Percentiles rank a stretch among this genome's conserved stretches.
phyloP scores from a whole-genome alignment of 1,139 yeast species.

The Suhomyces taliae region DNA sequence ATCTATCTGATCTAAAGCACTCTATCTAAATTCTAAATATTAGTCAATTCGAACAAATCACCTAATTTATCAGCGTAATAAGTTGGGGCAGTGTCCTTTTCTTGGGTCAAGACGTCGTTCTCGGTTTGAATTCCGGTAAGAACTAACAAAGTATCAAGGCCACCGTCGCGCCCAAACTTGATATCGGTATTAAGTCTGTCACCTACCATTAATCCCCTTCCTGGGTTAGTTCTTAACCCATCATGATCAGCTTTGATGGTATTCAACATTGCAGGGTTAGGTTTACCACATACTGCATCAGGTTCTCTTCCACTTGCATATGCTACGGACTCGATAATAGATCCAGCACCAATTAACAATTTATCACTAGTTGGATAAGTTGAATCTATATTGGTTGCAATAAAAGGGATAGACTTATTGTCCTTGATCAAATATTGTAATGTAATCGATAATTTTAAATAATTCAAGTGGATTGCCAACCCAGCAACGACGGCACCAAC shows the following conservation, averaged over 20 bases:
- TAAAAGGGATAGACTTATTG: constrained; percentile 66
- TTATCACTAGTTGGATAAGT: constrained; percentile 90
- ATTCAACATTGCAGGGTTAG: constrained; percentile 86
- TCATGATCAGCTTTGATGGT: constrained; percentile 72
- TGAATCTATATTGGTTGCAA: constrained; percentile 95
- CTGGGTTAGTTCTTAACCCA: constrained; percentile 49
- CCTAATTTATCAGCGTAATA: constrained; percentile 76
- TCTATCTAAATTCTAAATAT: neutral
- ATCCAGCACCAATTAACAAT: constrained; percentile 92
- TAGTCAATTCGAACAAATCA: constrained; percentile 58
- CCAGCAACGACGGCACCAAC: constrained; percentile 94
- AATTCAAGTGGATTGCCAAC: constrained; percentile 71
- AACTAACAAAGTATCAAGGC: constrained; percentile 79
- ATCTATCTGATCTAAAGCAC: too few relatives aligned
- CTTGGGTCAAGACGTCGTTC: constrained; percentile 46
- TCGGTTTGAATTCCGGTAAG: constrained; percentile 89
- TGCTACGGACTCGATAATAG: constrained; percentile 79
- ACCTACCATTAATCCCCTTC: constrained; percentile 86
- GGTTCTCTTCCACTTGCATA: constrained; percentile 71
- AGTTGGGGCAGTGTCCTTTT: constrained; percentile 56
- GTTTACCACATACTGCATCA: constrained; percentile 81
- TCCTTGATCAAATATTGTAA: constrained; percentile 68
- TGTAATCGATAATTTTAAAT: constrained; percentile 77
- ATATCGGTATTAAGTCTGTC: constrained; percentile 95
- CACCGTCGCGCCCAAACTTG: constrained; percentile 86